A percentile compares a stretch with the other conserved stretches of the same genome.
Evolutionary conservation across 257 asterid species (phyloP).

Genomic region (Nyctanthes arbortristis): DNA sequence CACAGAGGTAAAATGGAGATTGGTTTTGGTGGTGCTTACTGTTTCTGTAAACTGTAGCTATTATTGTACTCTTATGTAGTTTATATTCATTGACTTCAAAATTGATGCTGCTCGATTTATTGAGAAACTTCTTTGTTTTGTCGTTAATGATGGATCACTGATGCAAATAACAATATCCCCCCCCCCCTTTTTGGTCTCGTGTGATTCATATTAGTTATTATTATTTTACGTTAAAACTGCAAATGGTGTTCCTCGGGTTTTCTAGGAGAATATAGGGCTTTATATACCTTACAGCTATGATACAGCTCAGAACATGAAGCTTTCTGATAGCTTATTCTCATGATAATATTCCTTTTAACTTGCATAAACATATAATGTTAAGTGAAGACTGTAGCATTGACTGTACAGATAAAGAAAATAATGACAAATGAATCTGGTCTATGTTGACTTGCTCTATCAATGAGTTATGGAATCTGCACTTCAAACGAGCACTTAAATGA

Average conservation of each 20-base stretch:
- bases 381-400: neutral
- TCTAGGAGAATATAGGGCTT: neutral
- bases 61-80: too few relatives aligned
- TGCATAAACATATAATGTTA: neutral
- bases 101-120: neutral
- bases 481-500: neutral
- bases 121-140: constrained; percentile 4
- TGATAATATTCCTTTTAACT: neutral
- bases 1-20: constrained; percentile 70
- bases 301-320: neutral
- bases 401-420: neutral
- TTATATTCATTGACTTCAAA: too few relatives aligned
- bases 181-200: neutral
- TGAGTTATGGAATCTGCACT: neutral
- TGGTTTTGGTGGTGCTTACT: neutral
- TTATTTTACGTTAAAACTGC: neutral
- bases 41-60: neutral
- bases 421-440: neutral
- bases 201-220: neutral
- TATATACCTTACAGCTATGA: neutral
- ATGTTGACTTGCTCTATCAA: neutral
- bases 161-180: too few relatives aligned
- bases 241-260: neutral
- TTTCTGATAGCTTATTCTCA: neutral
- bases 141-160: neutral